A percentile compares a stretch with the other conserved stretches of the same genome.
phyloP scores from a whole-genome alignment of 208 protist genomes.

The Phytomonas sp. region DNA sequence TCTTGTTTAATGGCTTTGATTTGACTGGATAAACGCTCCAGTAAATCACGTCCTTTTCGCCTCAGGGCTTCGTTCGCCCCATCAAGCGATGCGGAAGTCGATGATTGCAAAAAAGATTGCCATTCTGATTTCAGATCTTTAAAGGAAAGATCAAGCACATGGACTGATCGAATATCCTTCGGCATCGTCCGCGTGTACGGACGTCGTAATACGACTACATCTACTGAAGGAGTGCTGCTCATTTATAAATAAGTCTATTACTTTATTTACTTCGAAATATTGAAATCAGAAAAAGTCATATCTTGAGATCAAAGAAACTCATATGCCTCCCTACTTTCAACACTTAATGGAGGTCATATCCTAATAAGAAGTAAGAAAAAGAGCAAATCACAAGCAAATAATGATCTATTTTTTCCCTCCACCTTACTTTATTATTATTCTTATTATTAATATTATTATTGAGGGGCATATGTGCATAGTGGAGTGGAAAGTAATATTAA shows the following conservation, averaged over 20 bases:
- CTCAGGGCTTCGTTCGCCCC: background rate
- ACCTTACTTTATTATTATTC: background rate
- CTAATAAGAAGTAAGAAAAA: background rate
- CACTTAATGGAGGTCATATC: too few relatives aligned
- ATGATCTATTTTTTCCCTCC: background rate
- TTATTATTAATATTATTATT: too few relatives aligned
- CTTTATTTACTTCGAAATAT: too few relatives aligned
- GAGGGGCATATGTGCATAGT: too few relatives aligned
- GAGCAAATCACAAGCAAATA: background rate
- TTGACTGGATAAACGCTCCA: conserved; percentile 38
- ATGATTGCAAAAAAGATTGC: conserved; percentile 14
- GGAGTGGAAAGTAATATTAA: too few relatives aligned
- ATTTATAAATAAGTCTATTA: background rate
- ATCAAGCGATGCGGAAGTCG: background rate
- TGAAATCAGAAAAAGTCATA: background rate
- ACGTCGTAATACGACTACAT: conserved; percentile 20
- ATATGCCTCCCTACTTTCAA: too few relatives aligned
- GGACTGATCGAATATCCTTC: conserved; percentile 23
- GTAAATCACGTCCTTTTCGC: too few relatives aligned
- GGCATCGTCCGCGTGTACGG: conserved; percentile 61
- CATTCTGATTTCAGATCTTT: conserved; percentile 44
- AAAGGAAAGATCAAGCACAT: conserved; percentile 36
- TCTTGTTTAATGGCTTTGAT: conserved; percentile 69
- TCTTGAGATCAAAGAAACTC: background rate
- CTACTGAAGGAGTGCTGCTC: background rate